These are phyloP conservation scores for Mortierella sp. DNA, from an alignment of 371 early-diverging fungal species.

Conservation along the genomic window DNA sequence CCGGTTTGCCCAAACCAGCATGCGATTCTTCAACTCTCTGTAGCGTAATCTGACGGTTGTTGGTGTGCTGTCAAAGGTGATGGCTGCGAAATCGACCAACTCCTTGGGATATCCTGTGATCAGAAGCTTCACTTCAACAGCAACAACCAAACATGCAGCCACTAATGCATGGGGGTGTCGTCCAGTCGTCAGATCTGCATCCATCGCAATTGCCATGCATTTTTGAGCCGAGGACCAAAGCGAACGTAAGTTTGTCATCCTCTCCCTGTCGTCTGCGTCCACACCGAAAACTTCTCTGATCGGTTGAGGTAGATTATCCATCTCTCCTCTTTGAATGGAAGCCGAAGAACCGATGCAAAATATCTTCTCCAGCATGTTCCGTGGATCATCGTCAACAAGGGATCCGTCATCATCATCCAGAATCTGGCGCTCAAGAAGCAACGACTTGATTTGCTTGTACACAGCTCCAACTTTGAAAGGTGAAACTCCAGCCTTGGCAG, in stretches of 20 bases:
- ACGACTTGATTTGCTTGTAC: constrained; percentile 13
- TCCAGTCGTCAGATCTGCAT: constrained; percentile 22
- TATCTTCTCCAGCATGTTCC: constrained; percentile 30
- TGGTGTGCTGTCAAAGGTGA: background rate
- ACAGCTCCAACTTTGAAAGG: constrained; percentile 19
- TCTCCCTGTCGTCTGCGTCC: background rate
- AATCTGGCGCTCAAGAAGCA: constrained; percentile 1
- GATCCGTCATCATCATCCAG: background rate
- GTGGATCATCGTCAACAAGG: constrained; percentile 20
- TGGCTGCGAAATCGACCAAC: constrained; percentile 11
- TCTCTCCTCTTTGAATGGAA: constrained; percentile 10
- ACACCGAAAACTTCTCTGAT: constrained; percentile 14
- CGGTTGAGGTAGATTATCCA: constrained; percentile 7
- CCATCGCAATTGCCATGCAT: constrained; percentile 27
- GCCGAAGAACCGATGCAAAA: constrained; percentile 16
- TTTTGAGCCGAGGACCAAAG: constrained; percentile 22
- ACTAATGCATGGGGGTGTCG: constrained; percentile 12
- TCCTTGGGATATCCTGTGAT: constrained; percentile 7
- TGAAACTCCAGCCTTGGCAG: constrained; percentile 2
- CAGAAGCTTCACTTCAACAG: constrained; percentile 18
- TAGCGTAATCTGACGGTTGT: constrained; percentile 8
- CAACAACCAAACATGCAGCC: constrained; percentile 26
- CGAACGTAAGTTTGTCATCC: constrained; percentile 8
- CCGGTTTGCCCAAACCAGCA: constrained; percentile 24
- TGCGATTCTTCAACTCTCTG: constrained; percentile 20